Evolutionary conservation across 2,329 filamentous ascomycete species (phyloP).

Genomic region (Claviceps cyperi): DNA sequence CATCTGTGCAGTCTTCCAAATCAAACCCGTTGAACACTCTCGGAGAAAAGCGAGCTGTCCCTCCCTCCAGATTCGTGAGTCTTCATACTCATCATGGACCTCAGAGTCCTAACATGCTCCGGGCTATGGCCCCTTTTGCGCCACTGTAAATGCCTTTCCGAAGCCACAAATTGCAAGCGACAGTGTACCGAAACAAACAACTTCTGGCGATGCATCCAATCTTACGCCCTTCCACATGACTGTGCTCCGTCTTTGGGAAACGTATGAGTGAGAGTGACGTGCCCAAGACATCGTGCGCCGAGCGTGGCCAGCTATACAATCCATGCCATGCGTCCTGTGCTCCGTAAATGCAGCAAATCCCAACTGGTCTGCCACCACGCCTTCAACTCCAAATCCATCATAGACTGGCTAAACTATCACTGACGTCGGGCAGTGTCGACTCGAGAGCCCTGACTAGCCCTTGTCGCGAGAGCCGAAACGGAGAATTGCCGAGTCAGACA

Average conservation of each 20-base stretch:
- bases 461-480: not conserved
- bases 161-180: conserved; percentile 4
- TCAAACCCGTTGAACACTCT: not conserved
- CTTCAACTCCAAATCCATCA: conserved; percentile 3
- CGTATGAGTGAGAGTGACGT: not conserved
- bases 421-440: not conserved
- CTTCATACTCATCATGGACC: not conserved
- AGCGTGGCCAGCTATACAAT: conserved; percentile 2
- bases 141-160: conserved; percentile 1
- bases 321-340: conserved; percentile 5
- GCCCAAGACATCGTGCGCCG: conserved; percentile 4
- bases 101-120: conserved; percentile 2
- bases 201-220: conserved; percentile 4
- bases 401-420: not conserved
- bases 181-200: conserved; percentile 2
- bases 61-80: not conserved
- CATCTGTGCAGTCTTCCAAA: not conserved
- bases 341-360: conserved; percentile 1
- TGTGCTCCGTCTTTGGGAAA: conserved; percentile 1
- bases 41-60: not conserved
- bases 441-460: not conserved
- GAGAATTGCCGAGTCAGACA: not conserved
- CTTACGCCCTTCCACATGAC: not conserved
- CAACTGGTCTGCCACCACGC: conserved; percentile 2
- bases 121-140: conserved; percentile 3